These are phyloP conservation scores for Candida chilensis DNA, from an alignment of 805 yeast genomes.

Conservation along the genomic window DNA sequence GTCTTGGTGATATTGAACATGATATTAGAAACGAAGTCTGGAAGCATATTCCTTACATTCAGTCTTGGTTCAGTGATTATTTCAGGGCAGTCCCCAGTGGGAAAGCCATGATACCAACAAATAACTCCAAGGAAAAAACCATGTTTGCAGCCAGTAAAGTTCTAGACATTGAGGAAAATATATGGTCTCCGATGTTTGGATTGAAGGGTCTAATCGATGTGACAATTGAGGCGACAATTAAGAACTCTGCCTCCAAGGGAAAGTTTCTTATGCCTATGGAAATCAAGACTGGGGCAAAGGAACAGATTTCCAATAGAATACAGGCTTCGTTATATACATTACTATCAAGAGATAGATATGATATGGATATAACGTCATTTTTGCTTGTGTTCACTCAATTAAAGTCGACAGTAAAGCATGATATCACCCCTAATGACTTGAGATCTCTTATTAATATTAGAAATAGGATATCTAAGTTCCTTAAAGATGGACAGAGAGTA, in stretches of 20 bases:
- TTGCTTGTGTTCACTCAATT: conserved; percentile 68
- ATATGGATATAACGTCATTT: conserved; percentile 53
- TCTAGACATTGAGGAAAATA: conserved; percentile 80
- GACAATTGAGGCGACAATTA: conserved; percentile 55
- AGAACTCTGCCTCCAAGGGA: conserved; percentile 21
- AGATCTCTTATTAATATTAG: conserved; percentile 63
- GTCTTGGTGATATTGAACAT: conserved; percentile 41
- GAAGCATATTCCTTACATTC: conserved; percentile 41
- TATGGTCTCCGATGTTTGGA: conserved; percentile 89
- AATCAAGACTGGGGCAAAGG: conserved; percentile 73
- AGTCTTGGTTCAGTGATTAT: conserved; percentile 42
- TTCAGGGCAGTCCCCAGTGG: conserved; percentile 16
- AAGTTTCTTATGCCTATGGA: conserved; percentile 71
- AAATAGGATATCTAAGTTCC: conserved; percentile 53
- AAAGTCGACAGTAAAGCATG: conserved; percentile 43
- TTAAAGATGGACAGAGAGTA: conserved; percentile 38
- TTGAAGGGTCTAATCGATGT: conserved; percentile 86
- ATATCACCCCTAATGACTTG: conserved; percentile 45
- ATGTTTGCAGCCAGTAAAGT: conserved; percentile 51
- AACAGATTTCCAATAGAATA: conserved; percentile 64
- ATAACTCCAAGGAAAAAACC: conserved; percentile 15
- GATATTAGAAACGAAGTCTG: conserved; percentile 31
- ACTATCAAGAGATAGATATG: conserved; percentile 72
- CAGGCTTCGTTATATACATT: conserved; percentile 81
- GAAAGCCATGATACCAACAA: conserved; percentile 4